Evolutionary conservation across 1,284 basidiomycete genomes (phyloP), one percentile per base, ranked within the genome.

Genomic region (Ceratobasidium theobromae): DNA sequence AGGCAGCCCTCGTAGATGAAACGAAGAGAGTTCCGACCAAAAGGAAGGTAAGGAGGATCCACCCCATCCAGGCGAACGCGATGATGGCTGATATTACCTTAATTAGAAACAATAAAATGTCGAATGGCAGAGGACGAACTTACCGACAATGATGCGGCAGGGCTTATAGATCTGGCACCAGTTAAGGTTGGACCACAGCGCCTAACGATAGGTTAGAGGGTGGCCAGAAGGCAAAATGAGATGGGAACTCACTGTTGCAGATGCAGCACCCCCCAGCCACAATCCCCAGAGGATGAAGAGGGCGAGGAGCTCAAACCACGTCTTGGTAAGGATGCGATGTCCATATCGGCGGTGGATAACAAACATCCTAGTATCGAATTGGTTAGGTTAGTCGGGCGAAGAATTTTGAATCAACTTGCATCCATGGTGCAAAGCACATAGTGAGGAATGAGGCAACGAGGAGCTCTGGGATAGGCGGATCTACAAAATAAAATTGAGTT

Each of bases 151-250:
- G 57, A 60, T 60, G 16, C 57, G 43, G 45, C 57, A 60, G 28
- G 57, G 57, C 32, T 60, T 60, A 45, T 60, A 60, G 57, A 60
- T 60, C 45, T 60, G 57, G 45, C 57, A 60, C 57, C 57, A 60
- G 45, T 60, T 60, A 38, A 60, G 57, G 23, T 60, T 49, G 5
- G 57, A 45, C 57, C 57, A 60, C n/a, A 46, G 45, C 16, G 43
- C 27, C 57, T 60, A 45, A 45, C 5, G 18, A n/a, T n/a, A n/a
- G 6, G 18, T 45, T 45, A 14, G 8, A 38, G 35, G 18, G 9
- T 45, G 21, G 9, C 16, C 12, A 9, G 6, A n/a, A 11, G 16
- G 23, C 9, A 41, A 4, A 21, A 30, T 30, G 27, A 28, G 2
- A 33, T 16, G 16, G 18, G 30, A 58, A 60, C 57, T 33, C 30